Conservation (phyloP, 2,329 filamentous ascomycete genomes). For the Huntiella moniliformis region DNA sequence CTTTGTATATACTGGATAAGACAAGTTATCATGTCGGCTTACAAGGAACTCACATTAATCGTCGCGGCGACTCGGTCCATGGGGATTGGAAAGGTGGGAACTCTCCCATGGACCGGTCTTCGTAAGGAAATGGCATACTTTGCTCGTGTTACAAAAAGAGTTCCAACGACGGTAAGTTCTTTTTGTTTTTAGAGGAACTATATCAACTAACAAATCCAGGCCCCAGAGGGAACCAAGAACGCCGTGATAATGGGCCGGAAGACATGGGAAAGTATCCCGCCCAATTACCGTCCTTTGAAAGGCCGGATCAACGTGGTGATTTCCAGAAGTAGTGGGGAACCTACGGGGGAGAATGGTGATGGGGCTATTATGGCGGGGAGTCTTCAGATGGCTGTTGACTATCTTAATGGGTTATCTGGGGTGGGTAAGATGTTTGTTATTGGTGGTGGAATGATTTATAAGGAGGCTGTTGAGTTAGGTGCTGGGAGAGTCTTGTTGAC, state of each 20-base stretch:
- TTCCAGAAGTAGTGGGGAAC: conserved; percentile 28
- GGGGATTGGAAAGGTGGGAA: conserved; percentile 67
- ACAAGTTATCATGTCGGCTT: neutral
- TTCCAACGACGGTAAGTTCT: conserved; percentile 23
- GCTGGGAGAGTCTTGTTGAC: conserved; percentile 51
- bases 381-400: conserved; percentile 36
- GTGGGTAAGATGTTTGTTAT: conserved; percentile 59
- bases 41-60: conserved; percentile 59
- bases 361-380: too few species aligned
- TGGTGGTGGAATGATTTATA: conserved; percentile 75
- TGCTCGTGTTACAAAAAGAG: conserved; percentile 64
- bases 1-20: neutral
- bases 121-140: conserved; percentile 93
- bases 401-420: conserved; percentile 17
- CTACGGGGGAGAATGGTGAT: too few species aligned
- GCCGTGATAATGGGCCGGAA: conserved; percentile 95
- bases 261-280: conserved; percentile 83
- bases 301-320: conserved; percentile 70
- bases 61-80: conserved; percentile 81
- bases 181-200: neutral
- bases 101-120: conserved; percentile 74
- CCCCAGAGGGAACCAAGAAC: conserved; percentile 29
- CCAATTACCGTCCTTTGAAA: conserved; percentile 57
- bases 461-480: conserved; percentile 38
- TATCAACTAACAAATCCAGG: conserved; percentile 13